Evolutionary conservation across 345 rosid species (phyloP).

Genomic region (Eucalyptus sideroxylon): DNA sequence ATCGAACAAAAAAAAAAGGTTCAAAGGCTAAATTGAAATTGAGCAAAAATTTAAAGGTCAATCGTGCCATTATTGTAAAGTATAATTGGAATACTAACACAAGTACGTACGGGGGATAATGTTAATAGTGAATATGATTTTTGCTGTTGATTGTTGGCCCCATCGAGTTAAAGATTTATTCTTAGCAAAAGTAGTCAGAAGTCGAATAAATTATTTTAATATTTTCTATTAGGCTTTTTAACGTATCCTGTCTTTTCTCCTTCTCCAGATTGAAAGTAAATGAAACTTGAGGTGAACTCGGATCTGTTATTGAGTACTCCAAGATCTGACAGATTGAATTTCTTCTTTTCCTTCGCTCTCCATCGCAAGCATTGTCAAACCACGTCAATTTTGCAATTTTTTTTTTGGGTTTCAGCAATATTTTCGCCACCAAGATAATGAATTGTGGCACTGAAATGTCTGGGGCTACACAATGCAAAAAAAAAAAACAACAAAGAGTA

Average conservation of each 20-base stretch:
- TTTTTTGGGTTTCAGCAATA: neutral
- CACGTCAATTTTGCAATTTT: neutral
- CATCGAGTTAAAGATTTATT: neutral
- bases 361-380: neutral
- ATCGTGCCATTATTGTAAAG: neutral
- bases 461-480: neutral
- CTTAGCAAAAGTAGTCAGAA: neutral
- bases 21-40: neutral
- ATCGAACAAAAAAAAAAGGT: neutral
- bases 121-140: neutral
- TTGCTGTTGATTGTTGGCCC: neutral
- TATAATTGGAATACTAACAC: neutral
- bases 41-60: neutral
- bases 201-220: neutral
- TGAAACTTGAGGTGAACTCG: neutral
- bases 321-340: neutral
- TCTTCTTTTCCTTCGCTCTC: neutral
- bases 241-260: neutral
- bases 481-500: neutral
- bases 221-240: neutral
- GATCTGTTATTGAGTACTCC: neutral
- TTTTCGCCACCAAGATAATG: neutral
- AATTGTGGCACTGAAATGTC: neutral
- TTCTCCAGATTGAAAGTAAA: neutral
- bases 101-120: neutral